Percentiles rank a stretch among this genome's conserved stretches.
phyloP scores from a whole-genome alignment of 1,284 basidiomycete species.

The Pseudomicrostroma phylloplanum region DNA sequence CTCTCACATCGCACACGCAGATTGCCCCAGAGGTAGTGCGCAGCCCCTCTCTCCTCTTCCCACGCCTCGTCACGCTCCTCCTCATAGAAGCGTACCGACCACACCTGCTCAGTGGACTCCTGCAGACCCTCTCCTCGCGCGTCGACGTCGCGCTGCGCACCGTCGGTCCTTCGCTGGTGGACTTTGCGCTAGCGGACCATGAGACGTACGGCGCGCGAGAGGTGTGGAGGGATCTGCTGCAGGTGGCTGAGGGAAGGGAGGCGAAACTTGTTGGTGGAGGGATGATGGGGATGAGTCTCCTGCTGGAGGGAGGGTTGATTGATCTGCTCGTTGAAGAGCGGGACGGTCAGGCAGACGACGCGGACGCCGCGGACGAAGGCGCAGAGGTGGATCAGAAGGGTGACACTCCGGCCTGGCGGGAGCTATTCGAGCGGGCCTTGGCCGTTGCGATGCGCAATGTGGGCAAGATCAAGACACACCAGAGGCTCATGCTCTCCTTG shows the following conservation, averaged over 20 bases:
- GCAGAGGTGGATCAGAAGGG: neutral
- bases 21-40: neutral
- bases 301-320: neutral
- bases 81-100: conserved; percentile 2
- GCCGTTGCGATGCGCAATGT: neutral
- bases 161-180: neutral
- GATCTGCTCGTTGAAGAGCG: neutral
- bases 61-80: conserved; percentile 8
- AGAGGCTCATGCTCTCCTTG: neutral
- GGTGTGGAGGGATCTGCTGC: neutral
- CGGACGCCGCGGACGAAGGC: neutral
- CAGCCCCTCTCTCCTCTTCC: conserved; percentile 5
- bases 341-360: neutral
- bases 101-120: conserved; percentile 9
- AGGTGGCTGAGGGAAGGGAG: neutral
- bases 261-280: neutral
- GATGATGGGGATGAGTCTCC: neutral
- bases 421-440: neutral
- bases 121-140: conserved; percentile 7
- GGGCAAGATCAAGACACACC: neutral
- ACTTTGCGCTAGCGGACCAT: neutral
- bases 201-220: neutral
- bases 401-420: too few relatives aligned
- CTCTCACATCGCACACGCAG: neutral
- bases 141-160: neutral